These are phyloP conservation scores for Xylaria multiplex DNA, from an alignment of 2,329 filamentous ascomycete species.

Conservation along the genomic window DNA sequence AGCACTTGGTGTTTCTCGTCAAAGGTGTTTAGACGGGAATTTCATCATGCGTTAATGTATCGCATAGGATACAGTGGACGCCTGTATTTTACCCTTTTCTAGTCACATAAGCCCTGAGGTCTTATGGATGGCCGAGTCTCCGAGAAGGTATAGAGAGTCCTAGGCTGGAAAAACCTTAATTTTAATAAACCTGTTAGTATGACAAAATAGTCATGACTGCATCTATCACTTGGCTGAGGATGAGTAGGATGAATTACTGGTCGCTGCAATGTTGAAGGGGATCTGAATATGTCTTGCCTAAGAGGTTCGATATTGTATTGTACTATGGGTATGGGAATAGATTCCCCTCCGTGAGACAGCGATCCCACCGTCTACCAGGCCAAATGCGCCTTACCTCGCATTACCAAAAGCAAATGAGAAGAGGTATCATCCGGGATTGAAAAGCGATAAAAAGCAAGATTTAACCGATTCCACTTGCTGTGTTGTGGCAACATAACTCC, in stretches of 20 bases:
- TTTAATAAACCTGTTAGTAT: constrained; percentile 1
- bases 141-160: neutral
- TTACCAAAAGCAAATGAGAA: constrained; percentile 33
- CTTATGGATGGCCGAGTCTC: too few relatives aligned
- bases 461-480: constrained; percentile 11
- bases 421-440: constrained; percentile 37
- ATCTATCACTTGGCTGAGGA: neutral
- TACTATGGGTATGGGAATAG: constrained; percentile 10
- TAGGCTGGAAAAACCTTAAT: neutral
- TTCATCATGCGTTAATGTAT: neutral
- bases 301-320: constrained; percentile 1
- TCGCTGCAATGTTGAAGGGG: neutral
- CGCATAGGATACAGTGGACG: neutral
- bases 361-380: neutral
- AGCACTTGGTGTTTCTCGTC: neutral
- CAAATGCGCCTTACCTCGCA: constrained; percentile 24
- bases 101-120: too few relatives aligned
- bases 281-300: constrained; percentile 6
- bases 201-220: neutral
- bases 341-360: constrained; percentile 7
- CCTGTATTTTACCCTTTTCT: neutral
- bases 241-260: neutral
- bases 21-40: neutral
- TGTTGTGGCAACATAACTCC: constrained; percentile 17
- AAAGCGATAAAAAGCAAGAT: constrained; percentile 26